Conservation (phyloP, 2,329 filamentous ascomycete species). For the Penicillium oxalicum region DNA sequence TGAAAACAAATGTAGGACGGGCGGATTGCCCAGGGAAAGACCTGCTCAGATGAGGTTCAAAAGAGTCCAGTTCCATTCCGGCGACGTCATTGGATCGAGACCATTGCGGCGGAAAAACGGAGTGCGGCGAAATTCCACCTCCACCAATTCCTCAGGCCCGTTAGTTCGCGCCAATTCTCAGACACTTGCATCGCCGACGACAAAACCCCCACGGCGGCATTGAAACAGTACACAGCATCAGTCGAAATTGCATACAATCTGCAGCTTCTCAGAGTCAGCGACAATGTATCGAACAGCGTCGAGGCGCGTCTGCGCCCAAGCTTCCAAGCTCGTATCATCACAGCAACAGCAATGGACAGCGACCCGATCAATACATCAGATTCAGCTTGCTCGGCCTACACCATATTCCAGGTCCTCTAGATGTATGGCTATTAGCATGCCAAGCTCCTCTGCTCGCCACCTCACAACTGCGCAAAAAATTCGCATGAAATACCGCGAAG, state of each 20-base stretch:
- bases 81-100: slow-evolving; percentile 26
- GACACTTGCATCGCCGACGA: not conserved
- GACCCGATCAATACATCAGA: slow-evolving; percentile 17
- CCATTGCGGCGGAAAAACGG: slow-evolving; percentile 18
- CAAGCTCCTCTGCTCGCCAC: slow-evolving; percentile 12
- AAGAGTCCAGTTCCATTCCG: not conserved
- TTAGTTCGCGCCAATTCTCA: not conserved
- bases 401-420: slow-evolving; percentile 3
- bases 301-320: slow-evolving; percentile 25
- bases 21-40: too few species aligned
- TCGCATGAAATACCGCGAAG: slow-evolving; percentile 30
- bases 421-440: not conserved
- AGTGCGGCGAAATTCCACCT: slow-evolving; percentile 9
- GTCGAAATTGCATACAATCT: not conserved
- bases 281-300: slow-evolving; percentile 25
- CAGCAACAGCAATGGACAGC: slow-evolving; percentile 11
- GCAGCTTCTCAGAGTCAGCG: not conserved
- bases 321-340: slow-evolving; percentile 14
- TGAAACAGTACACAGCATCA: too few species aligned
- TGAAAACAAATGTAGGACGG: too few species aligned
- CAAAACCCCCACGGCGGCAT: too few species aligned
- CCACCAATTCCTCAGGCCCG: not conserved
- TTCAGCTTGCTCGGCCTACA: slow-evolving; percentile 13
- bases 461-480: slow-evolving; percentile 27
- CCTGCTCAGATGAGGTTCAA: too few species aligned